Base-by-base conservation (phyloP, 164 flowering plant genomes). In the Cinnamomum chago region DNA sequence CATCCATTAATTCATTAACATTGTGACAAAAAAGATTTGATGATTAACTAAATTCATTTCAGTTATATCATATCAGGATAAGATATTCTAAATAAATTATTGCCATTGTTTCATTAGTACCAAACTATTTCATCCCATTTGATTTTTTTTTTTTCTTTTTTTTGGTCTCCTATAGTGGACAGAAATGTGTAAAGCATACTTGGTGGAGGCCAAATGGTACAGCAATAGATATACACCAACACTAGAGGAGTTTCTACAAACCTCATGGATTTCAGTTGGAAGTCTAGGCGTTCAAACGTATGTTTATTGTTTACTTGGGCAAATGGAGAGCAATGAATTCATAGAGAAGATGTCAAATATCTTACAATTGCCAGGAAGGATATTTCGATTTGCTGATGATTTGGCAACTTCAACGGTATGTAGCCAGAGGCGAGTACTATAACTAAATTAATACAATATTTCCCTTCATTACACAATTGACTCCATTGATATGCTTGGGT, bases 181-280 rank as follows among this genome's bases (percentile, higher is more conserved):
- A 67, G 79, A 76, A 50, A 82, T 84, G 64, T 81, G 85, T 30
- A 79, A 83, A 70, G 75, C 89, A 68, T 64, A 84, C 78, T 67
- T 81, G 2, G 77, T 76, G 73, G 92, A 88, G 77, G 92, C 92
- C 60, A 82, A 80, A 50, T 88, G 92, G 92, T 73, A 75, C 58
- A 76, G 76, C 23, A 70, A 18, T 27, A 79, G 81, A 9, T 70
- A 84, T 50, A 82, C 79, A 3, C 90, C 89, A 62, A 67, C 86
- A 0, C 72, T 85, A 10, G 30, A 77, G 28, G 89, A 88, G 73
- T 84, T 85, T n/a, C 15, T 86, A 23, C 73, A 71, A 2, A 88
- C 82, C 72, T 88, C 79, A 22, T 84, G 84, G 87, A 76, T 78
- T 71, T 85, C 90, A 13, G 85, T 89, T 4, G 77, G 85, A 14